Percentiles rank a stretch among this genome's conserved stretches.
phyloP scores from a whole-genome alignment of 2,329 filamentous ascomycete genomes.

The Exophiala alcalophila region DNA sequence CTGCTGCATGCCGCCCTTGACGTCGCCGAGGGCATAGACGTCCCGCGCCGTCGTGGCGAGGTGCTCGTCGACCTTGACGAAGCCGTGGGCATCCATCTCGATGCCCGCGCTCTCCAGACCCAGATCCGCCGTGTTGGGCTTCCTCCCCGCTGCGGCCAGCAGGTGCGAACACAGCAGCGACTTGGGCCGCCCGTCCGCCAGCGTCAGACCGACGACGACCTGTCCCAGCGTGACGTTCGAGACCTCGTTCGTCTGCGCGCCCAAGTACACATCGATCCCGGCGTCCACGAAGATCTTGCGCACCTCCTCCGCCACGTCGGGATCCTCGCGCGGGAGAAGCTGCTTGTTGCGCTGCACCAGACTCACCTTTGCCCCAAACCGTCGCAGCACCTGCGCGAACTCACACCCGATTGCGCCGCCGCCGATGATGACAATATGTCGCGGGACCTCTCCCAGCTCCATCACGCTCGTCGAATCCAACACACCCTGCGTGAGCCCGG shows the following conservation, averaged over 20 bases:
- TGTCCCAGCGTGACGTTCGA: slow-evolving; percentile 31
- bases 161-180: slow-evolving; percentile 45
- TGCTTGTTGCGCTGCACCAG: slow-evolving; percentile 46
- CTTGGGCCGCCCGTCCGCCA: slow-evolving; percentile 27
- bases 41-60: slow-evolving; percentile 45
- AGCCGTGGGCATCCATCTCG: slow-evolving; percentile 41
- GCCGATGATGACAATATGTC: slow-evolving; percentile 52
- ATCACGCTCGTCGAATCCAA: slow-evolving; percentile 30
- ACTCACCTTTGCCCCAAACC: slow-evolving; percentile 51
- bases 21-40: slow-evolving; percentile 53
- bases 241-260: slow-evolving; percentile 32
- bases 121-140: slow-evolving; percentile 50
- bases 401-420: slow-evolving; percentile 55
- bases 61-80: slow-evolving; percentile 45
- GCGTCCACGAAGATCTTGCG: slow-evolving; percentile 47
- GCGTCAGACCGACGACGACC: slow-evolving; percentile 25
- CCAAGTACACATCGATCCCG: slow-evolving; percentile 45
- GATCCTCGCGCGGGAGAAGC: slow-evolving; percentile 48
- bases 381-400: slow-evolving; percentile 53
- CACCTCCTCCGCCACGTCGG: slow-evolving; percentile 47
- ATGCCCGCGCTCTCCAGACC: slow-evolving; percentile 45
- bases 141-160: slow-evolving; percentile 50
- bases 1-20: slow-evolving; percentile 53
- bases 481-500: slow-evolving; percentile 22
- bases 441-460: slow-evolving; percentile 36